Percentiles rank a stretch among this genome's conserved stretches.
These are phyloP conservation scores for Staphylotrichum tortipilum DNA, from an alignment of 495 filamentous ascomycete genomes.

Conservation along the genomic window DNA sequence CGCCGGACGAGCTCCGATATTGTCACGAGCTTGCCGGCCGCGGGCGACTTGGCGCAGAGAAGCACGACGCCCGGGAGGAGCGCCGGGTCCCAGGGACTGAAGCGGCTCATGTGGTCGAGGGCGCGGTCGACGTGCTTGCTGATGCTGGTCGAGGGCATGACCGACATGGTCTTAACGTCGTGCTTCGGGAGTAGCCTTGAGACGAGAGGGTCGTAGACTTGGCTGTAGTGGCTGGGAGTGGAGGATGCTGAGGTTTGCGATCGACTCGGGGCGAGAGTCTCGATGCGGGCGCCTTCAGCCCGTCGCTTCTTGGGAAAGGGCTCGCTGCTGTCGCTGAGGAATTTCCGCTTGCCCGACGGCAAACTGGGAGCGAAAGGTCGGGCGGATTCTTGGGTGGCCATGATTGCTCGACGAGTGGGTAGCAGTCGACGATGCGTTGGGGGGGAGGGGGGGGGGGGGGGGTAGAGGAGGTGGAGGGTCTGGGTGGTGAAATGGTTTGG, in stretches of 20 bases:
- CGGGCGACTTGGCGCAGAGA: slow-evolving; percentile 44
- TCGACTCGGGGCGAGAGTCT: not conserved
- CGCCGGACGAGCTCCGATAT: slow-evolving; percentile 58
- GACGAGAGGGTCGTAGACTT: slow-evolving; percentile 22
- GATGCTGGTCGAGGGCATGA: slow-evolving; percentile 50
- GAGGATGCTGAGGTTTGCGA: not conserved
- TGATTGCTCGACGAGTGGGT: too few species aligned
- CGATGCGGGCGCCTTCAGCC: not conserved
- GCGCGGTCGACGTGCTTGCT: slow-evolving; percentile 41
- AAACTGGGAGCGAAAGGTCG: not conserved
- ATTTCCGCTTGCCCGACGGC: slow-evolving; percentile 14
- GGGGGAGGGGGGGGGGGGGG: too few species aligned
- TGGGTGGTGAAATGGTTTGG: too few species aligned
- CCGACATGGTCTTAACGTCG: slow-evolving; percentile 35
- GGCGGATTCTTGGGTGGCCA: not conserved
- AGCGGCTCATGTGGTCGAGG: slow-evolving; percentile 32
- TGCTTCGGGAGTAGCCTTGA: slow-evolving; percentile 21
- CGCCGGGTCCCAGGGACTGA: slow-evolving; percentile 22
- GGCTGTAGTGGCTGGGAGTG: slow-evolving; percentile 9
- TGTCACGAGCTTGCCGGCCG: slow-evolving; percentile 52
- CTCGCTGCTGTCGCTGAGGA: slow-evolving; percentile 7
- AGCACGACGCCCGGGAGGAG: slow-evolving; percentile 28
- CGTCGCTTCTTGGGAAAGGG: slow-evolving; percentile 15
- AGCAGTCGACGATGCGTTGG: too few species aligned
- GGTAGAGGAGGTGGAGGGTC: not conserved